Conservation (phyloP, 495 filamentous ascomycete genomes). For the Cercophora newfieldiana region DNA sequence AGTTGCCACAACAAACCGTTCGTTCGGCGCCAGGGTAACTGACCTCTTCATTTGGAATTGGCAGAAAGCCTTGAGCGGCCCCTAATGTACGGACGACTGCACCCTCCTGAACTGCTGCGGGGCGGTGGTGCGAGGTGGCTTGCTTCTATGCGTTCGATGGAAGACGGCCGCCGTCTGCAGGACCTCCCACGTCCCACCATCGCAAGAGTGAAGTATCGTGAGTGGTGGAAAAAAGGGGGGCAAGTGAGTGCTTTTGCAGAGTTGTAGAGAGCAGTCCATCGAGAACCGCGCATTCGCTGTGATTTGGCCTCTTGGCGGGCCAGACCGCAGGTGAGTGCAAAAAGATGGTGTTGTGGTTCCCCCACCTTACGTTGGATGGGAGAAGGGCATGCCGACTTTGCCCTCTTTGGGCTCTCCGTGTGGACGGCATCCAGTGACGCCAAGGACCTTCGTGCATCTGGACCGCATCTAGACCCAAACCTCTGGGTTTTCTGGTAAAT, state of each 20-base stretch:
- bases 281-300: neutral
- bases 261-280: neutral
- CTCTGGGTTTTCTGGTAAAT: conserved; percentile 16
- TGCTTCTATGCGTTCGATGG: neutral
- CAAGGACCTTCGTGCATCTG: conserved; percentile 8
- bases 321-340: neutral
- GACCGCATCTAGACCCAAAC: conserved; percentile 15
- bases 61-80: neutral
- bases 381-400: neutral
- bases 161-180: neutral
- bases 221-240: neutral
- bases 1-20: neutral
- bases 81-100: neutral
- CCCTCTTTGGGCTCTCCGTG: neutral
- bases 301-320: neutral
- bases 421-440: conserved; percentile 13
- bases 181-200: neutral
- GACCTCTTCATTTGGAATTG: neutral
- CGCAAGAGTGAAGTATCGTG: neutral
- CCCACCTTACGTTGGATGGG: neutral
- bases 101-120: neutral
- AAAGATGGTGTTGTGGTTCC: conserved; percentile 7
- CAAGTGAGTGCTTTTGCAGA: neutral
- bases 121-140: neutral
- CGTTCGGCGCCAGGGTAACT: neutral